These are phyloP conservation scores for Fusarium longipes DNA, from an alignment of 2,329 filamentous ascomycete genomes.

Conservation along the genomic window DNA sequence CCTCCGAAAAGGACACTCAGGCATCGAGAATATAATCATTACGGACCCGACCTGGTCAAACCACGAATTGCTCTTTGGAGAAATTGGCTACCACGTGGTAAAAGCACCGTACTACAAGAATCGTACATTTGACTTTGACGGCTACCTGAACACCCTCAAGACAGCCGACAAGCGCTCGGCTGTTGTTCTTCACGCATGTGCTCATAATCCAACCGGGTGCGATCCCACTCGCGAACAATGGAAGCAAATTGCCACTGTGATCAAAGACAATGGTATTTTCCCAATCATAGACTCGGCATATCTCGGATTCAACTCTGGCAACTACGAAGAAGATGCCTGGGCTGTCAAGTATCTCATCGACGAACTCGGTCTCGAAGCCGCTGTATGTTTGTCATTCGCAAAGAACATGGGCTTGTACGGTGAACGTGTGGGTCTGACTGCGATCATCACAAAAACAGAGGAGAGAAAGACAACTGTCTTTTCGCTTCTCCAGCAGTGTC, in stretches of 20 bases:
- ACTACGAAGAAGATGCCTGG: conserved; percentile 43
- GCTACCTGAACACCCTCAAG: conserved; percentile 45
- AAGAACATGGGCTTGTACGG: conserved; percentile 66
- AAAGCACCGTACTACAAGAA: conserved; percentile 53
- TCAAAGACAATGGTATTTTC: conserved; percentile 30
- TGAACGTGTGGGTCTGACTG: conserved; percentile 50
- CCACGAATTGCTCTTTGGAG: conserved; percentile 52
- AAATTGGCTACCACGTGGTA: conserved; percentile 49
- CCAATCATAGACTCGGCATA: conserved; percentile 42
- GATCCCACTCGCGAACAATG: conserved; percentile 49
- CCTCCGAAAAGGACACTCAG: conserved; percentile 44
- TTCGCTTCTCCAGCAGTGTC: conserved; percentile 49
- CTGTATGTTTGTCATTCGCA: conserved; percentile 69
- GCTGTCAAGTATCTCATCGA: conserved; percentile 42
- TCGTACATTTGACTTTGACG: conserved; percentile 49
- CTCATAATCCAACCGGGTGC: conserved; percentile 57
- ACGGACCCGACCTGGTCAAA: conserved; percentile 57
- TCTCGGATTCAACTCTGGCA: conserved; percentile 41
- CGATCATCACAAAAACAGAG: conserved; percentile 42
- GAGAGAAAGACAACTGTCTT: conserved; percentile 35
- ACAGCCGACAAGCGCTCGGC: conserved; percentile 41
- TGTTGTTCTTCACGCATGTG: conserved; percentile 56
- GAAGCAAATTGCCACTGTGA: conserved; percentile 34
- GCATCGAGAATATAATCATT: conserved; percentile 50
- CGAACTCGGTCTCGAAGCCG: conserved; percentile 59